These are phyloP conservation scores for Aspergillus clavatus DNA, from an alignment of 2,329 filamentous ascomycete species.

Conservation along the genomic window DNA sequence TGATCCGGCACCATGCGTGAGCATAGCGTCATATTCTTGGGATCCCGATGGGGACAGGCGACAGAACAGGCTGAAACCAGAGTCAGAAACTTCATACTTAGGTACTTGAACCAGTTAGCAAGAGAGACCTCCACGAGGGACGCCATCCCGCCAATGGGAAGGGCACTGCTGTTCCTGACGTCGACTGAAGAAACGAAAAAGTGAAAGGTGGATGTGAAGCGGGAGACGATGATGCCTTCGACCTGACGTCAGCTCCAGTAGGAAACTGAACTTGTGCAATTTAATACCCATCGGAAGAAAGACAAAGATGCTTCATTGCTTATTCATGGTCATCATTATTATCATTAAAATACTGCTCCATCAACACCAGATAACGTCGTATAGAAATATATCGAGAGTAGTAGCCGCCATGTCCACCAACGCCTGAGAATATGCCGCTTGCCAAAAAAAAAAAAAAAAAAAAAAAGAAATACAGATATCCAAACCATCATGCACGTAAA, in stretches of 20 bases:
- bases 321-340: slow-evolving; percentile 1
- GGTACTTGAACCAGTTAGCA: neutral
- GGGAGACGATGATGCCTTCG: neutral
- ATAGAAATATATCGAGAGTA: no score
- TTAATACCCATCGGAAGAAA: no score
- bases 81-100: neutral
- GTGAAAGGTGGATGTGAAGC: no score
- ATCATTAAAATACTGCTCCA: no score
- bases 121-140: neutral
- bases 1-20: neutral
- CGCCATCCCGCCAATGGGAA: neutral
- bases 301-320: no score
- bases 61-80: neutral
- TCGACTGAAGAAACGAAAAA: neutral
- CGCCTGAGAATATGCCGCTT: neutral
- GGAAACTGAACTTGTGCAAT: no score
- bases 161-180: no score
- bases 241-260: neutral
- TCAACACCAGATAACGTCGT: no score
- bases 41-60: neutral
- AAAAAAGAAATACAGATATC: neutral
- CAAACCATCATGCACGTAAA: no score
- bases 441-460: neutral
- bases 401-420: no score
- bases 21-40: neutral